These are phyloP conservation scores for Russula brevipes DNA, from an alignment of 768 basidiomycete genomes.

Conservation along the genomic window DNA sequence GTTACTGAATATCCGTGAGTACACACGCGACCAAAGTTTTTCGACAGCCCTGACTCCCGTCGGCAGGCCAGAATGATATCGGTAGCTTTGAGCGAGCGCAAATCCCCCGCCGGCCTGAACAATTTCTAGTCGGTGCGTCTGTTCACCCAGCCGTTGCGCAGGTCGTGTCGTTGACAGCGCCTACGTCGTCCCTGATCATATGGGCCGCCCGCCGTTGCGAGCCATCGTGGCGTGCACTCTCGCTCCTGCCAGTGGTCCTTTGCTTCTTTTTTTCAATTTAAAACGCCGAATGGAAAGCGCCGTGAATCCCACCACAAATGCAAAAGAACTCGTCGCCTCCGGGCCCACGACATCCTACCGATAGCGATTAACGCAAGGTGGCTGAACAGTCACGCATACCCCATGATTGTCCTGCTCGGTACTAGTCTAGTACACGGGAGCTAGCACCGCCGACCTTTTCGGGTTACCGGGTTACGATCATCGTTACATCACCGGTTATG, in stretches of 20 bases:
- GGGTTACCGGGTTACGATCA: conserved; percentile 30
- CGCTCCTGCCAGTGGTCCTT: background rate
- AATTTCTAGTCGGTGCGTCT: background rate
- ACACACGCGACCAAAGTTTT: background rate
- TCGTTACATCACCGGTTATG: conserved; percentile 44
- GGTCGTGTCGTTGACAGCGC: background rate
- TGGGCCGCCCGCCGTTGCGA: conserved; percentile 27
- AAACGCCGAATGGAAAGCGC: conserved; percentile 35
- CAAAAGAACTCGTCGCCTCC: conserved; percentile 28
- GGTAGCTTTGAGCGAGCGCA: conserved; percentile 27
- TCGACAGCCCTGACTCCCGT: background rate
- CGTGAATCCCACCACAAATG: conserved; percentile 55
- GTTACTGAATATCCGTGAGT: conserved; percentile 33
- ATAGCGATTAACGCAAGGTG: conserved; percentile 29
- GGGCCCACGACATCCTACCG: conserved; percentile 18
- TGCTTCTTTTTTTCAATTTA: background rate
- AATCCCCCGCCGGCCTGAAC: too few species aligned
- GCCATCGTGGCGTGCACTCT: conserved; percentile 24
- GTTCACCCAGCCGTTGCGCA: background rate
- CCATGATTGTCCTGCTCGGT: conserved; percentile 30
- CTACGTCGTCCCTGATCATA: background rate
- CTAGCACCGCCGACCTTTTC: background rate
- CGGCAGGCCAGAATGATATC: conserved; percentile 36
- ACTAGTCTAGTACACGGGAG: background rate
- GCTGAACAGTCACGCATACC: conserved; percentile 31